Percentiles rank a stretch among this genome's conserved stretches.
Evolutionary conservation across 75 land plant genomes (phyloP).

Genomic region (Chamaecyparis obtusa): DNA sequence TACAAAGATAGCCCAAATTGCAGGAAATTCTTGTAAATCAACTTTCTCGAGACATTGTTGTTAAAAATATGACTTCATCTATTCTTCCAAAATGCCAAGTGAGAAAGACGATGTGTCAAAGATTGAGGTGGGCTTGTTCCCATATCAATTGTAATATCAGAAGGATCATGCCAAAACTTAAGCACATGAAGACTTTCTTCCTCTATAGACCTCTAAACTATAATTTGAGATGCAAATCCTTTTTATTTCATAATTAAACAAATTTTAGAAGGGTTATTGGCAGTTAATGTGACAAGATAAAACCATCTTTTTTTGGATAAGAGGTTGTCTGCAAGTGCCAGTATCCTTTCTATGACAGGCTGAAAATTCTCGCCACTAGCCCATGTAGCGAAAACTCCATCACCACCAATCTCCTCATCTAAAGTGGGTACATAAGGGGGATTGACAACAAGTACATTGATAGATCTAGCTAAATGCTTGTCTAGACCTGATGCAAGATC

Average conservation of each 20-base stretch:
- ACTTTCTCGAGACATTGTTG: not conserved
- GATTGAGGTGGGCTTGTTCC: conserved; percentile 25
- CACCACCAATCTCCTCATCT: conserved; percentile 80
- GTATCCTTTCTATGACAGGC: conserved; percentile 76
- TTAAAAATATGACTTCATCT: not conserved
- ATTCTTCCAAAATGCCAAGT: conserved; percentile 44
- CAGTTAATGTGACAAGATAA: conserved; percentile 80
- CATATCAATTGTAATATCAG: conserved; percentile 14
- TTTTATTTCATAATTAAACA: conserved; percentile 76
- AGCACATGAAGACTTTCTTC: conserved; percentile 78
- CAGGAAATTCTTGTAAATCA: not conserved
- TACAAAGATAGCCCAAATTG: not conserved
- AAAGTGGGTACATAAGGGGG: conserved; percentile 99
- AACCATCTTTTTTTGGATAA: conserved; percentile 85
- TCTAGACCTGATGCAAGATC: conserved; percentile 76
- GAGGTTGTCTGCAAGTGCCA: conserved; percentile 63
- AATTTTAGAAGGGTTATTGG: conserved; percentile 81
- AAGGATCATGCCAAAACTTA: conserved; percentile 77
- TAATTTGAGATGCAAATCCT: conserved; percentile 80
- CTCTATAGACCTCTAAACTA: conserved; percentile 79
- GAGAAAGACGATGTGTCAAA: conserved; percentile 35
- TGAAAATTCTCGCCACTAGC: conserved; percentile 97
- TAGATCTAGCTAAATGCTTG: conserved; percentile 59
- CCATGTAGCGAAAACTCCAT: conserved; percentile 83
- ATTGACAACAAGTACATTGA: conserved; percentile 91